Base-by-base conservation (phyloP, 805 yeast species). In the Henningerozyma blattae region DNA sequence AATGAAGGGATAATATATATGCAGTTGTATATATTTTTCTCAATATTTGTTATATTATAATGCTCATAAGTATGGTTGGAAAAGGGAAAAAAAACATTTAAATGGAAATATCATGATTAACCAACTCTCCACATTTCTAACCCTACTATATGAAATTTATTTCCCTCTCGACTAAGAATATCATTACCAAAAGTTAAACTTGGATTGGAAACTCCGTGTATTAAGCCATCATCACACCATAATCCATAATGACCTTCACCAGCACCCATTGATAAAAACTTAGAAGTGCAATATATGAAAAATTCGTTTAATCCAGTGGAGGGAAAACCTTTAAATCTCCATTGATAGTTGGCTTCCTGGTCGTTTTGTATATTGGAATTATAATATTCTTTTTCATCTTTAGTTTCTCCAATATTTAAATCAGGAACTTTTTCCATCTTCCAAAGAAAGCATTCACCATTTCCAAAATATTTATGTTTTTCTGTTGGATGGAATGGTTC, bases 371-470 rank as follows among this genome's bases (percentile, higher is more conserved):
- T 22, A 24, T 29, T 13, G 18, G 33, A 34, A 15, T 16, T 17
- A 24, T 37, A 39, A 15, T 28, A 35, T 15, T 30, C 27, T 18
- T 40, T 37, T 17, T 40, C 36, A 6, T 43, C 45, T 13, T 40
- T 42, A 5, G 31, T 40, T 15, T 39, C 40, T 12, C 34, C 34
- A 7, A 32, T 33, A 22, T 28, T 34, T 3, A 36, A 28, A 33
- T 57, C 53, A 20, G 56, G 58, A 5, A 65, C 64, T 20, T 51
- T 57, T 40, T 73, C 81, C n/a, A 70, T 49, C 43, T 77, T 81
- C 95, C 95, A 89, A 16, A 89, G 64, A 47, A 91, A 87, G 50
- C 97, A 86, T 54, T 89, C 95, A 1, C 96, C 95, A 58, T 87
- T 87, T 1, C 98, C 98, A 46, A 77, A 81, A 58, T 77, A 89